These are phyloP conservation scores for Neurospora africana DNA, from an alignment of 495 filamentous ascomycete species.

Conservation along the genomic window DNA sequence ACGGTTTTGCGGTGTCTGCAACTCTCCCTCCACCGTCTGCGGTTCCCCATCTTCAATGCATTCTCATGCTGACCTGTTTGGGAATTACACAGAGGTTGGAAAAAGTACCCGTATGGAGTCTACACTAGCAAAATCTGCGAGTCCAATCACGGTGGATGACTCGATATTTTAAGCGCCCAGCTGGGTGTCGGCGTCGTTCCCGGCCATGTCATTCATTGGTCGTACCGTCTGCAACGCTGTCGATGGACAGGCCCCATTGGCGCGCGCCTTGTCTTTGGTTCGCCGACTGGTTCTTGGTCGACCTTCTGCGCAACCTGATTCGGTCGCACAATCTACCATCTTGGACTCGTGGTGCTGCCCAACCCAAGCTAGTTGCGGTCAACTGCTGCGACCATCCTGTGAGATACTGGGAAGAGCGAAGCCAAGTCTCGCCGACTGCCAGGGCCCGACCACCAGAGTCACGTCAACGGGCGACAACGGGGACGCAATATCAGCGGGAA, in stretches of 20 bases:
- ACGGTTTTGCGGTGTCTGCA: not conserved
- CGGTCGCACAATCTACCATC: slow-evolving; percentile 1
- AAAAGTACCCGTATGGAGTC: not conserved
- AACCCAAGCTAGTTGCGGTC: slow-evolving; percentile 5
- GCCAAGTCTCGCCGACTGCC: not conserved
- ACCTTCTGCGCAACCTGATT: slow-evolving; percentile 15
- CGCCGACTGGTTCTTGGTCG: slow-evolving; percentile 1
- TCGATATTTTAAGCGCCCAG: slow-evolving; percentile 24
- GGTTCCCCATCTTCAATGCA: not conserved
- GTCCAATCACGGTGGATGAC: slow-evolving; percentile 17
- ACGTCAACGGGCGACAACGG: slow-evolving; percentile 1
- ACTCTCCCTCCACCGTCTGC: not conserved
- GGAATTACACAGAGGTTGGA: not conserved
- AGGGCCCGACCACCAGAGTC: not conserved
- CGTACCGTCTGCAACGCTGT: slow-evolving; percentile 3
- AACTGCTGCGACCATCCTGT: not conserved
- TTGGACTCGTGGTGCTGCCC: too few species aligned
- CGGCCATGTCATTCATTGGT: slow-evolving; percentile 21
- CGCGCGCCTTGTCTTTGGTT: slow-evolving; percentile 24
- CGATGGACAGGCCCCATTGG: slow-evolving; percentile 15
- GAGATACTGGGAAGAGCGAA: not conserved
- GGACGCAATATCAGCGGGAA: slow-evolving; percentile 1
- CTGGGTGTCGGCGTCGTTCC: slow-evolving; percentile 9
- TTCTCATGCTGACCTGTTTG: not conserved
- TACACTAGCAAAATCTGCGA: not conserved